Evolutionary conservation across 768 basidiomycete species (phyloP).

Genomic region (Lentinula sp.): DNA sequence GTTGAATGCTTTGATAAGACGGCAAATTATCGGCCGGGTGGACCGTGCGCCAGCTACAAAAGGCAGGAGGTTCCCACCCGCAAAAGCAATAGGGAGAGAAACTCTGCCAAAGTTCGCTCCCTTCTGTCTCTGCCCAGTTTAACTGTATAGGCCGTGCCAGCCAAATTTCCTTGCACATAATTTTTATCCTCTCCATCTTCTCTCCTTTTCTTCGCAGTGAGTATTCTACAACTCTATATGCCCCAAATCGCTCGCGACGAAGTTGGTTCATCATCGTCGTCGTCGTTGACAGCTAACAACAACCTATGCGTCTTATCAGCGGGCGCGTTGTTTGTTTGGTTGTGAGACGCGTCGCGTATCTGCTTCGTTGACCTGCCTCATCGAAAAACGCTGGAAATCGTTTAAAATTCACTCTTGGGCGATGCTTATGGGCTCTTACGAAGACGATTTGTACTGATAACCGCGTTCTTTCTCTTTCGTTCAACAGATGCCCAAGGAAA

Average conservation of each 20-base stretch:
- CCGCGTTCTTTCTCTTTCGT: constrained; percentile 21
- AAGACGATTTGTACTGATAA: constrained; percentile 16
- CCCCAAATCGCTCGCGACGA: constrained; percentile 8
- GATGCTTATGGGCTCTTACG: constrained; percentile 19
- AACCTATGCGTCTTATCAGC: constrained; percentile 3
- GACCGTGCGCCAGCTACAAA: neutral
- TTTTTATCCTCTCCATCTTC: neutral
- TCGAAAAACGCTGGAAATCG: constrained; percentile 10
- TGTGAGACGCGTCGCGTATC: constrained; percentile 28
- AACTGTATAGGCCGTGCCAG: constrained; percentile 6
- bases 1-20: neutral
- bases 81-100: constrained; percentile 1
- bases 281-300: constrained; percentile 12
- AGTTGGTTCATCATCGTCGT: constrained; percentile 16
- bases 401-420: constrained; percentile 6
- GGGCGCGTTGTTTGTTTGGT: constrained; percentile 28
- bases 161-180: constrained; percentile 4
- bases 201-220: constrained; percentile 9
- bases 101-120: neutral
- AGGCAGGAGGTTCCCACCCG: constrained; percentile 4
- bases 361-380: constrained; percentile 16
- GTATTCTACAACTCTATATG: constrained; percentile 7
- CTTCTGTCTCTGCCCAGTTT: constrained; percentile 5
- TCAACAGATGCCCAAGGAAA: constrained; percentile 56
- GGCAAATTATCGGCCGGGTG: neutral